These are phyloP conservation scores for Rhizoclosmatium globosum DNA, from an alignment of 192 early-diverging fungal species.

Conservation along the genomic window DNA sequence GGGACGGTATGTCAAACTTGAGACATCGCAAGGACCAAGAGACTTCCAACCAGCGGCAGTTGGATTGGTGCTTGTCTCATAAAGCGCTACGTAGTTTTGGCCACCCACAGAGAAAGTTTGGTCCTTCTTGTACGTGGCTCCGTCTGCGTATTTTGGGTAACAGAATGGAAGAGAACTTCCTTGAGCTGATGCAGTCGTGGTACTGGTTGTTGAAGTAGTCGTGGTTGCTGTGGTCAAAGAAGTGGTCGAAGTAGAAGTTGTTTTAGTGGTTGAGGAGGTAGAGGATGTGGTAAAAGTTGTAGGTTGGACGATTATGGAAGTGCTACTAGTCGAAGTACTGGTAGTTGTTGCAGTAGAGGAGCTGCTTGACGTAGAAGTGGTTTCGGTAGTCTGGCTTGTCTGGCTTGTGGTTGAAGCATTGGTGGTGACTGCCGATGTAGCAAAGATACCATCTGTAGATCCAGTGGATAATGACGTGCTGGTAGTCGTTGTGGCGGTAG, in stretches of 20 bases:
- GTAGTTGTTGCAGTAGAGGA: not conserved
- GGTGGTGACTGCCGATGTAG: no score
- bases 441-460: not conserved
- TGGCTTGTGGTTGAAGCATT: not conserved
- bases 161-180: not conserved
- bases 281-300: not conserved
- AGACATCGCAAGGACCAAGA: conserved; percentile 4
- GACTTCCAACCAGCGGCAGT: conserved; percentile 11
- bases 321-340: not conserved
- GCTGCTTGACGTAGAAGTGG: not conserved
- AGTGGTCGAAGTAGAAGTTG: not conserved
- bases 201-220: not conserved
- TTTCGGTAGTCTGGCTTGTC: not conserved
- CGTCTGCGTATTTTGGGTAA: not conserved
- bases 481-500: no score
- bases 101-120: conserved; percentile 7
- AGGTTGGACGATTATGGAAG: not conserved
- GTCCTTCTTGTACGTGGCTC: not conserved
- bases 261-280: not conserved
- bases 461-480: not conserved
- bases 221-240: not conserved
- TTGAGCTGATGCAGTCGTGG: conserved; percentile 12
- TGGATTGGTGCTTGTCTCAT: not conserved
- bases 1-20: conserved; percentile 18
- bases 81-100: conserved; percentile 3